A percentile compares a stretch with the other conserved stretches of the same genome.
These are phyloP conservation scores for Microdochium trichocladiopsis DNA, from an alignment of 2,329 filamentous ascomycete species.

Conservation along the genomic window DNA sequence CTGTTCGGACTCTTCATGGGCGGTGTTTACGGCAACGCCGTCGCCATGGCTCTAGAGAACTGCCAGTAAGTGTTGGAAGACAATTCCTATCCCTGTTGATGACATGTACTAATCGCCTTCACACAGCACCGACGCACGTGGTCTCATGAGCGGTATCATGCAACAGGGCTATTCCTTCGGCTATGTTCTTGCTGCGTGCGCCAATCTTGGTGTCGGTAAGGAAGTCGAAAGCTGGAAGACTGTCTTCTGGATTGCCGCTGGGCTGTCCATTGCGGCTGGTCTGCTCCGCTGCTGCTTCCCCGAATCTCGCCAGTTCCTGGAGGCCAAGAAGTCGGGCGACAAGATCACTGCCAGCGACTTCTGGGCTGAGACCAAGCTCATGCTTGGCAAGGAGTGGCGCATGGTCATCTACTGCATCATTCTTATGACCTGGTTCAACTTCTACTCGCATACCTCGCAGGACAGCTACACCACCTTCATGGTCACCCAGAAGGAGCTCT, in stretches of 20 bases:
- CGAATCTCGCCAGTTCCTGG: constrained; percentile 68
- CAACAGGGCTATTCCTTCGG: constrained; percentile 79
- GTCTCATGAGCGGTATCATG: constrained; percentile 74
- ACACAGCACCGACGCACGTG: constrained; percentile 55
- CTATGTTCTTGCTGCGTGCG: constrained; percentile 71
- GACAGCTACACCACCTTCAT: constrained; percentile 80
- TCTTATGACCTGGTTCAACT: constrained; percentile 72
- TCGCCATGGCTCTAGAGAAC: constrained; percentile 71
- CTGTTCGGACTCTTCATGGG: constrained; percentile 77
- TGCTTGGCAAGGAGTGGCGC: constrained; percentile 66
- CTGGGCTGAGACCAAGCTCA: constrained; percentile 61
- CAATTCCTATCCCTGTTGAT: not conserved
- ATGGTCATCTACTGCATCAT: constrained; percentile 72
- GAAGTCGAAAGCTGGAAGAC: constrained; percentile 62
- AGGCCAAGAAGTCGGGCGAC: constrained; percentile 56
- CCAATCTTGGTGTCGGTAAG: constrained; percentile 66
- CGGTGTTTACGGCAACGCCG: constrained; percentile 72
- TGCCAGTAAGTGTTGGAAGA: constrained; percentile 51
- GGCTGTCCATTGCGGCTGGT: constrained; percentile 61
- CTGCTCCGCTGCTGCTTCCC: constrained; percentile 62
- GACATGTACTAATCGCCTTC: constrained; percentile 1
- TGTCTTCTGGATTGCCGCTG: constrained; percentile 67
- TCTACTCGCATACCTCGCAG: constrained; percentile 72
- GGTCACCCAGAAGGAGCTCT: constrained; percentile 63
- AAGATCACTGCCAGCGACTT: constrained; percentile 46